Evolutionary conservation across 495 filamentous ascomycete species (phyloP).

Genomic region (Extremus antarcticus): DNA sequence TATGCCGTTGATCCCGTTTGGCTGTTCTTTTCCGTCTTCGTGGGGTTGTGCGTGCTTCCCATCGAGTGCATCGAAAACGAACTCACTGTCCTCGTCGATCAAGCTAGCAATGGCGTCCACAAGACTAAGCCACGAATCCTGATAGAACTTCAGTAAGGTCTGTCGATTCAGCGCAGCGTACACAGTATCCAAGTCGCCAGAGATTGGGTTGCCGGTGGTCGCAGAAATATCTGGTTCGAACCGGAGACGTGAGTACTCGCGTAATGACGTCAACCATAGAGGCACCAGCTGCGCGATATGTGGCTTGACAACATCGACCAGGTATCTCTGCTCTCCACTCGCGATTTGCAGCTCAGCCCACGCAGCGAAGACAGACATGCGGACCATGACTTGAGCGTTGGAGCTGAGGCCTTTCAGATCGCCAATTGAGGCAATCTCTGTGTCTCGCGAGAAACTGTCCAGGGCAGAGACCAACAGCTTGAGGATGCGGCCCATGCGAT

Average conservation of each 20-base stretch:
- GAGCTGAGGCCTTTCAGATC: conserved; percentile 88
- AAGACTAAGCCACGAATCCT: conserved; percentile 92
- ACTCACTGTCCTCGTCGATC: conserved; percentile 93
- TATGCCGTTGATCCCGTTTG: conserved; percentile 19
- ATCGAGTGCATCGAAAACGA: conserved; percentile 93
- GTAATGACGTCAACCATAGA: conserved; percentile 82
- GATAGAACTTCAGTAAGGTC: conserved; percentile 89
- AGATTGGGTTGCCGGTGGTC: conserved; percentile 58
- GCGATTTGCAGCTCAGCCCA: conserved; percentile 99
- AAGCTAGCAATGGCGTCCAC: conserved; percentile 96
- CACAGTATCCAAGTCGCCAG: conserved; percentile 74
- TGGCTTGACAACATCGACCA: conserved; percentile 79
- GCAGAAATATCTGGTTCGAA: conserved; percentile 97
- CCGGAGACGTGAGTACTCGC: conserved; percentile 84
- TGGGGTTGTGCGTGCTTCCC: conserved; percentile 45
- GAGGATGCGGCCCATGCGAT: conserved; percentile 93
- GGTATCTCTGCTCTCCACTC: conserved; percentile 82
- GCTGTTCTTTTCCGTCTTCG: conserved; percentile 7
- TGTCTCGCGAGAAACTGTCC: conserved; percentile 76
- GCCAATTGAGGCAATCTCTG: conserved; percentile 78
- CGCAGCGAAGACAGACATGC: conserved; percentile 90
- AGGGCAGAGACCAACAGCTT: conserved; percentile 85
- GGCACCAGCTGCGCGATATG: conserved; percentile 82
- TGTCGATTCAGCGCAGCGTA: conserved; percentile 92
- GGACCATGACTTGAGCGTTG: conserved; percentile 97